These are phyloP conservation scores for Austroboletus festivus DNA, from an alignment of 768 basidiomycete genomes.

Conservation along the genomic window DNA sequence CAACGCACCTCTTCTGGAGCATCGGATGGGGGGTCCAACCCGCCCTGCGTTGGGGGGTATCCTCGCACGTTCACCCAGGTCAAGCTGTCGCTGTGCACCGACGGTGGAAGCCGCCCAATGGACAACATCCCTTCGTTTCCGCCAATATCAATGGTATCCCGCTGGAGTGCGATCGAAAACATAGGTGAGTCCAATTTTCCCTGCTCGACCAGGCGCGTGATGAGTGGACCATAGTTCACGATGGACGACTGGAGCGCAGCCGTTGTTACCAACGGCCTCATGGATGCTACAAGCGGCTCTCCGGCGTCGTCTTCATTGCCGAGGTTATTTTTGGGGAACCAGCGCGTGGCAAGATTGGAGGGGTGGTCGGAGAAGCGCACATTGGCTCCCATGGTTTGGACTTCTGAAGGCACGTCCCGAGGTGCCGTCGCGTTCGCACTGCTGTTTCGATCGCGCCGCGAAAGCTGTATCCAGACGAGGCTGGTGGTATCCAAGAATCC, in stretches of 20 bases:
- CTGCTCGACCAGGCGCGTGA: conserved; percentile 44
- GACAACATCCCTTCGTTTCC: conserved; percentile 65
- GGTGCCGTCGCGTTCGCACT: background rate
- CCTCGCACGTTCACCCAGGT: conserved; percentile 64
- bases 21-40: conserved; percentile 51
- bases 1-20: conserved; percentile 57
- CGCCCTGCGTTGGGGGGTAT: conserved; percentile 52
- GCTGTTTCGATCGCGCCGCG: conserved; percentile 16
- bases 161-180: conserved; percentile 62
- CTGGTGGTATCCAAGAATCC: no score
- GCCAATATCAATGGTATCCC: conserved; percentile 64
- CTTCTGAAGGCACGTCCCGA: conserved; percentile 2
- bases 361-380: conserved; percentile 4
- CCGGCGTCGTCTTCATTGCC: background rate
- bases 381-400: background rate
- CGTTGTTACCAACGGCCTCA: conserved; percentile 12
- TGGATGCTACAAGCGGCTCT: conserved; percentile 2
- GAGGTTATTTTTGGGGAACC: conserved; percentile 15
- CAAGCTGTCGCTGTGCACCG: conserved; percentile 45
- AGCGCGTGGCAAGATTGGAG: conserved; percentile 15
- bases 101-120: conserved; percentile 60
- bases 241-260: conserved; percentile 41
- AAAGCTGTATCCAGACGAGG: conserved; percentile 44
- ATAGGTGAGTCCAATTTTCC: conserved; percentile 40
- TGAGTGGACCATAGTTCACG: conserved; percentile 40